Evolutionary conservation across 148 eudicot genomes (phyloP).

Genomic region (Silene latifolia): DNA sequence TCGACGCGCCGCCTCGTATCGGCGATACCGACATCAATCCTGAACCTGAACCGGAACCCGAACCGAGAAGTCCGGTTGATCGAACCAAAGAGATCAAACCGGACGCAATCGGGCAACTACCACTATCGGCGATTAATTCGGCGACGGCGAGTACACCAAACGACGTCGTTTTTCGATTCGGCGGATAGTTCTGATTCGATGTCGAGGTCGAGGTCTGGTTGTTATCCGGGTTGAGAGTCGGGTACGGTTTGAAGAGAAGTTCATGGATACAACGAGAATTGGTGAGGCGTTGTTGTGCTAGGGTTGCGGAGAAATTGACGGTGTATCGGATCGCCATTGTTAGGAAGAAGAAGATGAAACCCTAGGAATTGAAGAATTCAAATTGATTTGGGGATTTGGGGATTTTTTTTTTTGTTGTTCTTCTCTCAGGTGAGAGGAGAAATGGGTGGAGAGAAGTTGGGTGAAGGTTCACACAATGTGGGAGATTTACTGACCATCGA

Average conservation of each 20-base stretch:
- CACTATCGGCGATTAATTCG: slow-evolving; percentile 33
- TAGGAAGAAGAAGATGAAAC: neutral
- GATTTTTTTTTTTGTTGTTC: no score
- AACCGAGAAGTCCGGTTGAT: slow-evolving; percentile 23
- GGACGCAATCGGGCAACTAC: slow-evolving; percentile 34
- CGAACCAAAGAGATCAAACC: slow-evolving; percentile 46
- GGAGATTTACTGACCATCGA: neutral
- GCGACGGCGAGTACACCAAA: slow-evolving; percentile 39
- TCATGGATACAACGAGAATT: slow-evolving; percentile 48
- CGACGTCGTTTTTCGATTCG: slow-evolving; percentile 17
- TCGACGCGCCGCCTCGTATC: slow-evolving; percentile 40
- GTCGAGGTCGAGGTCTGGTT: neutral
- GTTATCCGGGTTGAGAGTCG: neutral
- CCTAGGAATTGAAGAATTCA: neutral
- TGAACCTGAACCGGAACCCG: slow-evolving; percentile 24
- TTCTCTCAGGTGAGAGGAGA: neutral
- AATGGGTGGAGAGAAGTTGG: neutral
- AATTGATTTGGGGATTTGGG: neutral
- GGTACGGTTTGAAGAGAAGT: slow-evolving; percentile 29
- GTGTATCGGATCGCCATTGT: slow-evolving; percentile 78
- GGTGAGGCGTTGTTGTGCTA: slow-evolving; percentile 46
- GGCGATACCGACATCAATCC: slow-evolving; percentile 43
- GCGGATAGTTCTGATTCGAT: slow-evolving; percentile 16
- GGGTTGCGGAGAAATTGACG: slow-evolving; percentile 53
- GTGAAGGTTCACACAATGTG: neutral